phyloP scores from a whole-genome alignment of 257 asterid species.

The Nicotiana paniculata region DNA sequence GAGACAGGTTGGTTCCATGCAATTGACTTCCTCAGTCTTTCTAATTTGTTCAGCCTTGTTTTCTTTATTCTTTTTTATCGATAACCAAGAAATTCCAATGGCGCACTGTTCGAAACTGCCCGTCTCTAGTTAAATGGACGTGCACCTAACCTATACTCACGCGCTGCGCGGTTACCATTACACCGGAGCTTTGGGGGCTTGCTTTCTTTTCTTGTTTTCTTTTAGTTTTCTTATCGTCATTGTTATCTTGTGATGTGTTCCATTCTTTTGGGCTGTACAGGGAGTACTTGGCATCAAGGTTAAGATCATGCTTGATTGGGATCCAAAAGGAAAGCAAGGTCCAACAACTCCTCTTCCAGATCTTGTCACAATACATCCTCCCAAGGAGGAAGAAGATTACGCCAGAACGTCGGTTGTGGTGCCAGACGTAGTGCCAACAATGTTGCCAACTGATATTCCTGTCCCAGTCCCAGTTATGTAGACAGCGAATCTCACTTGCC shows the following conservation, averaged over 20 bases:
- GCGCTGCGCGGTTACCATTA: not conserved
- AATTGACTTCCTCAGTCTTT: not conserved
- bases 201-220: not conserved
- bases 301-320: constrained; percentile 4
- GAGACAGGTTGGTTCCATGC: constrained; percentile 30
- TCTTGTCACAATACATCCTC: constrained; percentile 35
- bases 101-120: not conserved
- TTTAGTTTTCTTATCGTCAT: not conserved
- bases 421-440: constrained; percentile 6
- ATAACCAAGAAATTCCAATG: not conserved
- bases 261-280: not conserved
- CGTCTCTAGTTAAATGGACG: too few species aligned
- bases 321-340: constrained; percentile 5
- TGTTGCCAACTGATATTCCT: constrained; percentile 11
- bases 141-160: not conserved
- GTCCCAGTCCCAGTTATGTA: not conserved
- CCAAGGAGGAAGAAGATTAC: constrained; percentile 44
- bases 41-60: not conserved
- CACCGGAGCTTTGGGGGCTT: not conserved
- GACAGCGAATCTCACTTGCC: not conserved
- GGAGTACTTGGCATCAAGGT: not conserved
- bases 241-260: not conserved
- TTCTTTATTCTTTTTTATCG: not conserved
- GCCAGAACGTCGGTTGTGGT: constrained; percentile 11
- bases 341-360: not conserved